These are phyloP conservation scores for Geum urbanum DNA, from an alignment of 306 rosid species.

Conservation along the genomic window DNA sequence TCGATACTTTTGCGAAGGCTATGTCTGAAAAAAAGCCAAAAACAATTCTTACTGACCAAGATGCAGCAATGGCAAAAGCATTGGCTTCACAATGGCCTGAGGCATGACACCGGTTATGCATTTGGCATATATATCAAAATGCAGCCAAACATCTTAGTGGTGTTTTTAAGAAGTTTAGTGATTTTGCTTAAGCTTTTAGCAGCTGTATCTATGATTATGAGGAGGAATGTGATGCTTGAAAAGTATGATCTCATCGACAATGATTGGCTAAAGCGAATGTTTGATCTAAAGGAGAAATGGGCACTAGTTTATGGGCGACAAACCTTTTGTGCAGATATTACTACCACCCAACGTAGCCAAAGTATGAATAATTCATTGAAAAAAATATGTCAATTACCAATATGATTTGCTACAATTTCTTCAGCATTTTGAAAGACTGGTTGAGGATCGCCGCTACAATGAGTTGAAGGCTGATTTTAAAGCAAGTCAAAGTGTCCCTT, in stretches of 20 bases:
- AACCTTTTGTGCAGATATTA: not conserved
- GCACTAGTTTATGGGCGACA: not conserved
- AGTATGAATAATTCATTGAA: constrained; percentile 2
- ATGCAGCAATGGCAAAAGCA: constrained; percentile 1
- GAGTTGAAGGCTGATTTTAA: constrained; percentile 9
- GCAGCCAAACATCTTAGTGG: not conserved
- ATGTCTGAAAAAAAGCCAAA: not conserved
- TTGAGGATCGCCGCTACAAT: not conserved
- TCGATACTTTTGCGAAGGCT: not conserved
- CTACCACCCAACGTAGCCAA: not conserved
- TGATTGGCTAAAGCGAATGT: not conserved
- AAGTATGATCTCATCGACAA: not conserved
- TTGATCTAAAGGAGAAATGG: not conserved
- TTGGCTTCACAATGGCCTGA: not conserved
- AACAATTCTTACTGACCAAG: not conserved
- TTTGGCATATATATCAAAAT: not conserved
- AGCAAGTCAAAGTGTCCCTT: not conserved
- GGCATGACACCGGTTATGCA: not conserved
- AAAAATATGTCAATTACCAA: constrained; percentile 2
- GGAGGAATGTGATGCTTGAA: not conserved
- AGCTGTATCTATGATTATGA: not conserved
- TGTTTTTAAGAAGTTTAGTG: not conserved
- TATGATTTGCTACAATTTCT: constrained; percentile 3
- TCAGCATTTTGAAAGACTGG: not conserved
- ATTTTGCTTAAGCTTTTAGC: not conserved